These are phyloP conservation scores for Lepidium campestre DNA, from an alignment of 441 rosid genomes.

Conservation along the genomic window DNA sequence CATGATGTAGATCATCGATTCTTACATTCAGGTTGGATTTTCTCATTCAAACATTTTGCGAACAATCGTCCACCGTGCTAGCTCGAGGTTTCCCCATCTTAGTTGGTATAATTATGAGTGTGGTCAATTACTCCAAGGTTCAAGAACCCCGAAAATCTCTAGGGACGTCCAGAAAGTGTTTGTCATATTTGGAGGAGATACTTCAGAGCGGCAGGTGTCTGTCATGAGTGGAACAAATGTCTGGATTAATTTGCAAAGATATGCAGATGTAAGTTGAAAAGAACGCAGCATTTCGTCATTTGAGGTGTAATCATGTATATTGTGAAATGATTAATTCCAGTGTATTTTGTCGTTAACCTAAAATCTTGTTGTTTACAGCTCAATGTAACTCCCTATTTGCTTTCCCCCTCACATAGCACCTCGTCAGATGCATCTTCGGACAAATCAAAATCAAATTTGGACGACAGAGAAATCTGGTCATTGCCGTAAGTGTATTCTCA, in stretches of 20 bases:
- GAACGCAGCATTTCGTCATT: not conserved
- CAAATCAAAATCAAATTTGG: conserved; percentile 32
- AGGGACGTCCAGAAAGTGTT: conserved; percentile 51
- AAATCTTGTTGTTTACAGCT: conserved; percentile 53
- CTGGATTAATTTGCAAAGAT: conserved; percentile 89
- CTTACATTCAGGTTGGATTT: conserved; percentile 75
- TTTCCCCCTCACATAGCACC: conserved; percentile 47
- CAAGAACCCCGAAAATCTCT: conserved; percentile 23
- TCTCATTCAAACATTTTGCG: conserved; percentile 86
- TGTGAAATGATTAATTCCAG: not conserved
- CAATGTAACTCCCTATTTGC: conserved; percentile 80
- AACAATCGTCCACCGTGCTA: conserved; percentile 65
- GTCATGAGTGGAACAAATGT: conserved; percentile 97
- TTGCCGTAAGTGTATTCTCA: conserved; percentile 65
- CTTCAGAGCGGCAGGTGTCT: conserved; percentile 97
- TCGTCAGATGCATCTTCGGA: conserved; percentile 27
- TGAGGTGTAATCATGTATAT: conserved; percentile 5
- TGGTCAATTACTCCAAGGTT: conserved; percentile 33
- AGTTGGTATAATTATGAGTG: conserved; percentile 37
- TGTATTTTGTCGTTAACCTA: not conserved
- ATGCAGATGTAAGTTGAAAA: conserved; percentile 61
- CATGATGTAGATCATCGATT: conserved; percentile 2
- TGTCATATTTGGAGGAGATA: conserved; percentile 88
- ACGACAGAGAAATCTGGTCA: conserved; percentile 61
- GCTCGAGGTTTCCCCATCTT: conserved; percentile 77